Evolutionary conservation across 306 rosid genomes (phyloP), one percentile per base, ranked within the genome.

Genomic region (Medicago ruthenica): DNA sequence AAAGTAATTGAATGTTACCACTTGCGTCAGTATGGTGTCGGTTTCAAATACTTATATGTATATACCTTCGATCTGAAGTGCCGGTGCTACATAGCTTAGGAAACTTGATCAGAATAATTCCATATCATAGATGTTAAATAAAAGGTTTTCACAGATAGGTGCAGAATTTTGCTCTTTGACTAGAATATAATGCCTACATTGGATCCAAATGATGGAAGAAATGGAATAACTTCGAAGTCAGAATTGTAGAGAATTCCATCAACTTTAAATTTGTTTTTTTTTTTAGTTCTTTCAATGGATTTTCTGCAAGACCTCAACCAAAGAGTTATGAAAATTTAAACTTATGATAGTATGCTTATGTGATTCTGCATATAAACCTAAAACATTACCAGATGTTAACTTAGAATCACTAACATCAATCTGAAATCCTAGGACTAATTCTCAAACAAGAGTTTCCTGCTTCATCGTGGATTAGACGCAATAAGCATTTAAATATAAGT

Each of bases 131-230:
- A 34, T 34, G 34, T 58, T 20, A 13, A 54, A 58, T 51, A 37
- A 10, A 44, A 31, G 10, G 64, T 22, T 39, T 41, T 79, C 22
- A 71, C 3, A 45, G 70, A 66, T n/a, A n/a, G 31, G 12, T 44
- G 69, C 13, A 53, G 70, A 82, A 55, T 16, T 45, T 39, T 44
- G 20, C 54, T 84, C 2, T 58, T 69, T 78, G 67, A 74, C 2
- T 41, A 69, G 63, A 62, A 53, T 73, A 61, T 59, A 21, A 59
- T 39, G 58, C 20, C 44, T 53, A 45, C 31, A 70, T 68, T 60
- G 63, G 85, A 84, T 81, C 88, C 22, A 21, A 65, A 80, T 70
- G 17, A 34, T 54, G 44, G 61, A 45, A 77, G n/a, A n/a, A n/a
- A 66, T 61, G 13, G 15, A 67, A 74, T 50, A 67, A 41, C 59